Evolutionary conservation across 2,329 filamentous ascomycete genomes (phyloP).

Genomic region (Phyllosticta paracitricarpa): DNA sequence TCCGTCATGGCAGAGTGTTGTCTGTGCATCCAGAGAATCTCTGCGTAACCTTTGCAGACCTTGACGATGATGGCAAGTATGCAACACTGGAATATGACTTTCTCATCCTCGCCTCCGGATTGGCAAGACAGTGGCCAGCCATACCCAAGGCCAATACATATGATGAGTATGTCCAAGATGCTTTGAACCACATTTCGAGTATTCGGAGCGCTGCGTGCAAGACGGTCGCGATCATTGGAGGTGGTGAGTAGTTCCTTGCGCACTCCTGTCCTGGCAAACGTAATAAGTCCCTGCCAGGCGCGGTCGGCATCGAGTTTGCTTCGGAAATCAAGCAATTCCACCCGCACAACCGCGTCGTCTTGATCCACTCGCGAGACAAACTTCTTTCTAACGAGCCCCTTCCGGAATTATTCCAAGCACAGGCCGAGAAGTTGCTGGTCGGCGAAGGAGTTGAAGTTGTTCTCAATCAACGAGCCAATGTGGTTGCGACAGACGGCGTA

Average conservation of each 20-base stretch:
- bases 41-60: slow-evolving; percentile 45
- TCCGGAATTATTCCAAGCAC: slow-evolving; percentile 58
- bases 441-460: slow-evolving; percentile 57
- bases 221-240: slow-evolving; percentile 64
- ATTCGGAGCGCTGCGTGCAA: neutral
- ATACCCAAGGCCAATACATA: slow-evolving; percentile 57
- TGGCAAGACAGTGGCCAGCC: slow-evolving; percentile 60
- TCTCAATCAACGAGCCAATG: slow-evolving; percentile 47
- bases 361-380: slow-evolving; percentile 62
- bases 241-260: slow-evolving; percentile 33
- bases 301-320: slow-evolving; percentile 75
- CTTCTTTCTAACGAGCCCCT: slow-evolving; percentile 66
- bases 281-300: slow-evolving; percentile 35
- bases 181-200: slow-evolving; percentile 44
- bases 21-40: slow-evolving; percentile 48
- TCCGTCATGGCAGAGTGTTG: slow-evolving; percentile 56
- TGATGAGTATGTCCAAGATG: slow-evolving; percentile 55
- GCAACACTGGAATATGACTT: slow-evolving; percentile 52
- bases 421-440: slow-evolving; percentile 46
- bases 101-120: slow-evolving; percentile 61
- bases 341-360: slow-evolving; percentile 56
- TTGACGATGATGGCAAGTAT: slow-evolving; percentile 25
- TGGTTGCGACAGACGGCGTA: slow-evolving; percentile 21
- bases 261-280: neutral
- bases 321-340: slow-evolving; percentile 62